Evolutionary conservation across 768 basidiomycete species (phyloP), one percentile per base, ranked within the genome.

Genomic region (Mycena polygramma): DNA sequence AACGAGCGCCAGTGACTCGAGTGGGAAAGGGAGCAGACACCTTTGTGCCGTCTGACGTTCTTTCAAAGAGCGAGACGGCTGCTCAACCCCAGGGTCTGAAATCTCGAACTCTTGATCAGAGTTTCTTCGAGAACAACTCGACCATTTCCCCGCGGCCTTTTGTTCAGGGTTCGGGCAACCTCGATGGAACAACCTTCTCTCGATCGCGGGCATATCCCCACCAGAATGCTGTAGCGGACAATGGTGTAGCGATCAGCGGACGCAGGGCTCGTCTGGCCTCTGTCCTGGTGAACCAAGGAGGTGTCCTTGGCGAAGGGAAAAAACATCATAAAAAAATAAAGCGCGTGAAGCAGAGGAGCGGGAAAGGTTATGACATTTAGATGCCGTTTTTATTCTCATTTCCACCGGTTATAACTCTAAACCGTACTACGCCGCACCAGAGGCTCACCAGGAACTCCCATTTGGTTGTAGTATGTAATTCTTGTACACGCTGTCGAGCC

Each of bases 11-110:
- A 4, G 85, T 86, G 0, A 97, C 96, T 2, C 90, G 95, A 48
- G 97, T 98, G 46, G 87, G 86, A 39, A 94, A 96, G 81, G 87
- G 87, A 61, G 91, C 96, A 8, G 92, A 95, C 77, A 97, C 97
- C 0, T 97, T 91, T 77, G 86, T 98, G 7, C 79, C 87, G 8
- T 74, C 87, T 17, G 80, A 77, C 48, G 70, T 74, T 22, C 66
- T 77, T n/a, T 72, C 77, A 17, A 78, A 70, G 30, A 76, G 59
- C 24, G 63, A 66, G 53, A 72, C 75, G 26, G 75, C 79, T 36
- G 78, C 76, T 17, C 79, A 78, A 37, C 80, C 77, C 5, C 77
- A 81, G 37, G 85, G 86, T n/a, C 78, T 78, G 62, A 94, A 91
- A 77, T 90, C 94, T 2, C 83, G 82, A n/a, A 86, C 86, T 9